A percentile compares a stretch with the other conserved stretches of the same genome.
phyloP scores from a whole-genome alignment of 176 grass and related monocot species.

The Pontederia crassipes region DNA sequence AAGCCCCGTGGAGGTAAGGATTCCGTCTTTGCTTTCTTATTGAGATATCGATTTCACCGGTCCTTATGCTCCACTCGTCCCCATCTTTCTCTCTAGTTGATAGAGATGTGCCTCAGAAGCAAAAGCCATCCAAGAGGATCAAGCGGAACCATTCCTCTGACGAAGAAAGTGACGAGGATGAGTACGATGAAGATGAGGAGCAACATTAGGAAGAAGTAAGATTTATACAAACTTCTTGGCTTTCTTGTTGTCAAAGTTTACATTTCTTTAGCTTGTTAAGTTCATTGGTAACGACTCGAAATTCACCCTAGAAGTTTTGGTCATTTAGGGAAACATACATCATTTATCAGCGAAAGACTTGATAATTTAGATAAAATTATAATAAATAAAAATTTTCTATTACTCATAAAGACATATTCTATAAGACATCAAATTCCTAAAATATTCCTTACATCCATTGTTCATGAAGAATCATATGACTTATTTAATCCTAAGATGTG shows the following conservation, averaged over 20 bases:
- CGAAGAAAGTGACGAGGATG: conserved; percentile 22
- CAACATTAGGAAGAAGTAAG: conserved; percentile 9
- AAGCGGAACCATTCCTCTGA: conserved; percentile 18
- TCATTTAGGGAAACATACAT: too few relatives aligned
- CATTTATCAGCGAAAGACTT: too few relatives aligned
- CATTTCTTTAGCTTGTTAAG: background rate
- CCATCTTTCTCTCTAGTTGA: background rate
- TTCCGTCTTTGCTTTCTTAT: background rate
- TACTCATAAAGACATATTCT: too few relatives aligned
- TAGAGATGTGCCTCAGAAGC: conserved; percentile 1
- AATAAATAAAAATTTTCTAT: too few relatives aligned
- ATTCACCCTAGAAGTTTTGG: too few relatives aligned
- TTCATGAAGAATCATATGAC: too few relatives aligned
- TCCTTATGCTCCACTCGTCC: background rate
- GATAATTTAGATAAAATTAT: too few relatives aligned
- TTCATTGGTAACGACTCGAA: background rate
- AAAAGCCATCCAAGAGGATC: conserved; percentile 21
- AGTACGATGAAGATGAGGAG: conserved; percentile 18
- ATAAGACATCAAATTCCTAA: too few relatives aligned
- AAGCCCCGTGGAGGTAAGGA: background rate
- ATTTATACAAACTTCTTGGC: background rate
- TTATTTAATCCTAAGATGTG: too few relatives aligned
- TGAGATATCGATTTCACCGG: background rate
- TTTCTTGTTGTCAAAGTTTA: background rate
- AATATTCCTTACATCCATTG: too few relatives aligned